phyloP scores from a whole-genome alignment of 768 basidiomycete genomes.

The Phaeolepiota aurea region DNA sequence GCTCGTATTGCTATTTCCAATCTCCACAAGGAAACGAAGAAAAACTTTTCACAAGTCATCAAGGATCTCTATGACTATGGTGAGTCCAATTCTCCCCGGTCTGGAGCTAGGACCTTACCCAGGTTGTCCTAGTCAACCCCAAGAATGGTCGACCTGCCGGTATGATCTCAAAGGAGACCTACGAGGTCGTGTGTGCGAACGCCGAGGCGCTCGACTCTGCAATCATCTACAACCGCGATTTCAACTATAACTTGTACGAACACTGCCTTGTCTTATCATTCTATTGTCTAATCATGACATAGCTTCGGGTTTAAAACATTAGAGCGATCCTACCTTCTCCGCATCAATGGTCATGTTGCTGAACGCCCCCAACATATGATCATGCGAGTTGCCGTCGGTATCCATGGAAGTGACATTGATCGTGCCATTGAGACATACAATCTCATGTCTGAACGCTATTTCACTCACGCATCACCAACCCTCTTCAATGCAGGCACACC shows the following conservation, averaged over 20 bases:
- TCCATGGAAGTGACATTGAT: constrained; percentile 86
- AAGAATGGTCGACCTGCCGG: constrained; percentile 83
- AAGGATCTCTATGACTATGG: constrained; percentile 86
- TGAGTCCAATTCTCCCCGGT: constrained; percentile 30
- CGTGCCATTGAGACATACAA: constrained; percentile 88
- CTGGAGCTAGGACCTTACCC: neutral
- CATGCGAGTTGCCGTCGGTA: constrained; percentile 98
- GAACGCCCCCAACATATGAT: constrained; percentile 99
- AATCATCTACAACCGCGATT: constrained; percentile 97
- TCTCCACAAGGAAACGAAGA: constrained; percentile 98
- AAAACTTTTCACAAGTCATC: constrained; percentile 89
- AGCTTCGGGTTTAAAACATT: constrained; percentile 99
- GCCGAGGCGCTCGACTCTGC: constrained; percentile 83
- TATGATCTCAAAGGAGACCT: constrained; percentile 88
- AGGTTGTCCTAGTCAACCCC: constrained; percentile 63
- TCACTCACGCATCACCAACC: constrained; percentile 96
- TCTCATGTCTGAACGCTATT: constrained; percentile 96
- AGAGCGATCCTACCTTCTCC: constrained; percentile 93
- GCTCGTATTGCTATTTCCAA: constrained; percentile 99
- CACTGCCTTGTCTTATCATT: neutral
- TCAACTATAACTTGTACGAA: constrained; percentile 89
- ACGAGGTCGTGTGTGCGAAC: constrained; percentile 73
- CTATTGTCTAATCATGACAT: constrained; percentile 1
- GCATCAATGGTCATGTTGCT: constrained; percentile 89
- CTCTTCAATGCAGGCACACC: constrained; percentile 98